A percentile compares a stretch with the other conserved stretches of the same genome.
Evolutionary conservation across 2,329 filamentous ascomycete species (phyloP).

Genomic region (Tolypocladium album): DNA sequence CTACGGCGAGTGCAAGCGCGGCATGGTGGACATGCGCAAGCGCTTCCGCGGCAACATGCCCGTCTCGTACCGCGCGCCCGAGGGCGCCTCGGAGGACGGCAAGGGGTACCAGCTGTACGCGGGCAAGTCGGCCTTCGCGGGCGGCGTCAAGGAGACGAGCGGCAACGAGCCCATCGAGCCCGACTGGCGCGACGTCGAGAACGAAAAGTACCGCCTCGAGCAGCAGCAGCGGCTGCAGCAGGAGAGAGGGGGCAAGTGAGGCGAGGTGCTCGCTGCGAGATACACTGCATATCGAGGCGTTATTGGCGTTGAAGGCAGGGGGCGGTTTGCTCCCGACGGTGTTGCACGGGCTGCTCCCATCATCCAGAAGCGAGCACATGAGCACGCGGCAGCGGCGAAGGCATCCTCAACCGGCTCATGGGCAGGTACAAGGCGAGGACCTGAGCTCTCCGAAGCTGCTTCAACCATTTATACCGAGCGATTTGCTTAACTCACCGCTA

Average conservation of each 20-base stretch:
- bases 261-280: neutral
- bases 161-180: conserved; percentile 52
- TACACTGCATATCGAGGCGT: neutral
- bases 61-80: conserved; percentile 52
- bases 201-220: conserved; percentile 41
- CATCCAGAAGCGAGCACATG: neutral
- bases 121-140: conserved; percentile 59
- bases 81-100: conserved; percentile 40
- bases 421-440: neutral
- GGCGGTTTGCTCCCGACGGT: no score
- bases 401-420: neutral
- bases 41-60: conserved; percentile 92
- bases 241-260: neutral
- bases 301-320: neutral
- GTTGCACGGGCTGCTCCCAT: neutral
- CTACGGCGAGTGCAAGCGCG: conserved; percentile 90
- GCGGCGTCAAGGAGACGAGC: conserved; percentile 52
- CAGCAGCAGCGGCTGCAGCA: conserved; percentile 16
- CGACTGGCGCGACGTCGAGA: conserved; percentile 57
- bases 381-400: neutral
- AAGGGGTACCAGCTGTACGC: conserved; percentile 66
- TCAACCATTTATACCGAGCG: neutral
- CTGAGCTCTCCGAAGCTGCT: neutral
- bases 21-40: conserved; percentile 98
- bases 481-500: neutral